Base-by-base conservation (phyloP, 2,329 filamentous ascomycete species). In the Coleophoma cylindrospora region DNA sequence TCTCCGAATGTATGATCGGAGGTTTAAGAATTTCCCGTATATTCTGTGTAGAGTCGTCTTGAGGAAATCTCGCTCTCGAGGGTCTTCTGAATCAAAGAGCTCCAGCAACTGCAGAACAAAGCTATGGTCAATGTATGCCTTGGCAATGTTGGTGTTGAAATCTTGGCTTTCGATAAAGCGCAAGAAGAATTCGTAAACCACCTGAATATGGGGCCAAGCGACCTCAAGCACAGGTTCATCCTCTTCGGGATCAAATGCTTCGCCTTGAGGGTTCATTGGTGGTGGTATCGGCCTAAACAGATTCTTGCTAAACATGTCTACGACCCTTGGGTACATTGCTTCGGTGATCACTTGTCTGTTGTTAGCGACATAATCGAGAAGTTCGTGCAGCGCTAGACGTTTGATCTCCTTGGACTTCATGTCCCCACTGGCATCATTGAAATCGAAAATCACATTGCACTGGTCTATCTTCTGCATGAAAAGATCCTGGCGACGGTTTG, bases 401-500 rank as follows among this genome's bases (percentile, higher is more conserved):
- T 99, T 99, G 78, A 99, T 97, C 72, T 99, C 94, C 75, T 99
- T 99, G 44, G 92, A 96, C 71, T 99, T 99, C 91, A 99, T 97
- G 67, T 99, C 94, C 59, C 87, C 91, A 58, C 89, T 95, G 45
- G 92, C 90, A 70, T 99, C 94, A 68, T 97, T 99, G 74, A 99
- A 99, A 73, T 99, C 94, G 67, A 99, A 99, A 64, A 99, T 99
- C 74, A 99, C 95, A 67, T 99, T 99, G 76, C 94, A 99, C 69
- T 99, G 94, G 64, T 97, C 94, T 61, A 99, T 94, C 78, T 99
- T 99, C 67, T 97, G 91, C 91, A 99, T 96, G 72, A 99, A 99
- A 15, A 99, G 81, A 61, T 97, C 92, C 71, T 96, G 91, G 54
- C 94, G 84, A 56, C 92, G 84, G 67, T 95, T 95, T 14, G 94